A percentile compares a stretch with the other conserved stretches of the same genome.
Evolutionary conservation across 345 rosid genomes (phyloP).

Genomic region (Raphanus raphanistrum): DNA sequence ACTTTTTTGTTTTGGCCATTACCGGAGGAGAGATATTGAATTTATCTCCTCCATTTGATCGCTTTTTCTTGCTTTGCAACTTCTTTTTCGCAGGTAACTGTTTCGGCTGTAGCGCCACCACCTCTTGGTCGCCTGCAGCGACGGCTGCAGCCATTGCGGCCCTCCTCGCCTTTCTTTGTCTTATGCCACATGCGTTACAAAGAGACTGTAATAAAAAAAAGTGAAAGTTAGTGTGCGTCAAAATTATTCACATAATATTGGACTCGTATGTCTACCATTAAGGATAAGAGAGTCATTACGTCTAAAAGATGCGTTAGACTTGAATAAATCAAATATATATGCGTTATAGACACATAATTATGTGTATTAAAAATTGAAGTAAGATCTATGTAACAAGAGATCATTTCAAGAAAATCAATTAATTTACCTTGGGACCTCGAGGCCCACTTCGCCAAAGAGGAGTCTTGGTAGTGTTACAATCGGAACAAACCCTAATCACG

Average conservation of each 20-base stretch:
- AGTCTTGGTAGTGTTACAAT: slow-evolving; percentile 92
- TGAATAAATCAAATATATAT: neutral
- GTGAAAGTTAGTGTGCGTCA: neutral
- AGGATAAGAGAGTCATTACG: neutral
- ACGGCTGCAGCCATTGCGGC: slow-evolving; percentile 59
- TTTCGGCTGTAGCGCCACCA: neutral
- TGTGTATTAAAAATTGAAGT: neutral
- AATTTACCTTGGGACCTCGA: slow-evolving; percentile 85
- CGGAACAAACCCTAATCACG: slow-evolving; percentile 59
- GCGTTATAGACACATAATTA: neutral
- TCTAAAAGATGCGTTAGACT: neutral
- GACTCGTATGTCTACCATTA: neutral
- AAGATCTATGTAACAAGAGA: neutral
- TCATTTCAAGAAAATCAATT: neutral
- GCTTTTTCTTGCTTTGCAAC: slow-evolving; percentile 48
- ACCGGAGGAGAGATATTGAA: slow-evolving; percentile 15
- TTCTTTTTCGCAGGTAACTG: slow-evolving; percentile 33
- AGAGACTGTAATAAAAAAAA: slow-evolving; percentile 58
- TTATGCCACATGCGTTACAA: slow-evolving; percentile 91
- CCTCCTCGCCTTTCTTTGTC: slow-evolving; percentile 83
- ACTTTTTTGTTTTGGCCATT: slow-evolving; percentile 32
- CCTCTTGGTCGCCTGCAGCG: slow-evolving; percentile 29
- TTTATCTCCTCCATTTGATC: slow-evolving; percentile 33
- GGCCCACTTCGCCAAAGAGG: slow-evolving; percentile 99
- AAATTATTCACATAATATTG: neutral